A percentile compares a stretch with the other conserved stretches of the same genome.
phyloP scores from a whole-genome alignment of 352 stramenopile genomes.

The Pythium aphanidermatum region DNA sequence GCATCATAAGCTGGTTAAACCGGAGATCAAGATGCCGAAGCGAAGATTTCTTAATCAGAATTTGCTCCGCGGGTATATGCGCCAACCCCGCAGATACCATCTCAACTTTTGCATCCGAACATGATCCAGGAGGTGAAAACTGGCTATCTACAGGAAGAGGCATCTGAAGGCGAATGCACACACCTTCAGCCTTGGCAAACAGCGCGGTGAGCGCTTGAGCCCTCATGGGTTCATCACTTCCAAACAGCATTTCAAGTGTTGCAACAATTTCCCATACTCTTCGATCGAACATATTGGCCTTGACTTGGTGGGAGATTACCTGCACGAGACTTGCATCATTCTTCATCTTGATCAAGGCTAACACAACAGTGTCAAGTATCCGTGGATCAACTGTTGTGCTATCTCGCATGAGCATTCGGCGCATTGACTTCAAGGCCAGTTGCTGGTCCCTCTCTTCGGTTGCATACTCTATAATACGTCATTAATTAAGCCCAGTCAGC shows the following conservation, averaged over 20 bases:
- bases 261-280: constrained; percentile 40
- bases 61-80: background rate
- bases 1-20: constrained; percentile 38
- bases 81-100: background rate
- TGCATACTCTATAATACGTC: constrained; percentile 2
- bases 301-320: constrained; percentile 6
- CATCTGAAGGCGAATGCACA: constrained; percentile 9
- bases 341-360: constrained; percentile 9
- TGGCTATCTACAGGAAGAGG: background rate
- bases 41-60: background rate
- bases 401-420: background rate
- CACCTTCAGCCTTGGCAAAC: constrained; percentile 26
- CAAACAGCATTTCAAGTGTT: constrained; percentile 54
- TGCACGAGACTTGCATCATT: constrained; percentile 5
- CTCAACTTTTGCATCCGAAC: too few species aligned
- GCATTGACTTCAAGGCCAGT: constrained; percentile 1
- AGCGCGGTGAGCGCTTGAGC: constrained; percentile 23
- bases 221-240: constrained; percentile 9
- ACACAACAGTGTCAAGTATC: constrained; percentile 1
- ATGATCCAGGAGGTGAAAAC: background rate
- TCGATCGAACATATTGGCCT: constrained; percentile 6
- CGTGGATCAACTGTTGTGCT: background rate
- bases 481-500: background rate
- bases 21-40: constrained; percentile 35
- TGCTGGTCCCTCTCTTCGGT: constrained; percentile 7